Evolutionary conservation across 495 filamentous ascomycete genomes (phyloP).

Genomic region (Clohesyomyces aquaticus): DNA sequence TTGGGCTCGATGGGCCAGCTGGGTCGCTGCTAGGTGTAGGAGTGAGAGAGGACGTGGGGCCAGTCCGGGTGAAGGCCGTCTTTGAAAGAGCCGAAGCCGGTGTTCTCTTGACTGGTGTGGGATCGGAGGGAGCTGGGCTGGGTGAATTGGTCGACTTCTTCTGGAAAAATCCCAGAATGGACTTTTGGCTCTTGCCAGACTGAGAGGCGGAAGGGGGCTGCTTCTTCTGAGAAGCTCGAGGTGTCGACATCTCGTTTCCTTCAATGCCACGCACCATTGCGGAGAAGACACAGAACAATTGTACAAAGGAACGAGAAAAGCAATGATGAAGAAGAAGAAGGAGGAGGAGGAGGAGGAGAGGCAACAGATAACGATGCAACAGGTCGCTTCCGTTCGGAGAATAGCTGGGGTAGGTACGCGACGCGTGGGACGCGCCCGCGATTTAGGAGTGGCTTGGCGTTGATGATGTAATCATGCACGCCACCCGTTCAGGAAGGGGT

Average conservation of each 20-base stretch:
- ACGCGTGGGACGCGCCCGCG: neutral
- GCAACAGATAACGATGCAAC: no score
- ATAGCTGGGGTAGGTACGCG: no score
- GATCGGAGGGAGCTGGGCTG: slow-evolving; percentile 49
- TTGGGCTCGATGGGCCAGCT: slow-evolving; percentile 59
- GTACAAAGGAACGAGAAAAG: neutral
- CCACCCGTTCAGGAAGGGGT: no score
- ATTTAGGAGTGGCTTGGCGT: neutral
- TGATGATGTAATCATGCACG: slow-evolving; percentile 1
- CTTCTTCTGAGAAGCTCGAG: slow-evolving; percentile 43
- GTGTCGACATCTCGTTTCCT: slow-evolving; percentile 50
- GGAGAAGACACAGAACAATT: no score
- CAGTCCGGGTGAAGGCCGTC: slow-evolving; percentile 39
- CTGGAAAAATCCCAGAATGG: slow-evolving; percentile 84
- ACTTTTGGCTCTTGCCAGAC: slow-evolving; percentile 70
- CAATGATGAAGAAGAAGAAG: neutral
- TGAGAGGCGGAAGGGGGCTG: slow-evolving; percentile 41
- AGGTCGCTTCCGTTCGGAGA: neutral
- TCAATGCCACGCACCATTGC: slow-evolving; percentile 50
- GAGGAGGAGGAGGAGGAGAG: neutral
- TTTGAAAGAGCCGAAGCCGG: slow-evolving; percentile 10
- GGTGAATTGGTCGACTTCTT: slow-evolving; percentile 61
- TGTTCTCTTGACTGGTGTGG: slow-evolving; percentile 50
- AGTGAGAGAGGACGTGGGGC: slow-evolving; percentile 52
- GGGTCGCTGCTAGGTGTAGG: slow-evolving; percentile 84